Conservation (phyloP, 768 basidiomycete species). For the Pholiota microspora region DNA sequence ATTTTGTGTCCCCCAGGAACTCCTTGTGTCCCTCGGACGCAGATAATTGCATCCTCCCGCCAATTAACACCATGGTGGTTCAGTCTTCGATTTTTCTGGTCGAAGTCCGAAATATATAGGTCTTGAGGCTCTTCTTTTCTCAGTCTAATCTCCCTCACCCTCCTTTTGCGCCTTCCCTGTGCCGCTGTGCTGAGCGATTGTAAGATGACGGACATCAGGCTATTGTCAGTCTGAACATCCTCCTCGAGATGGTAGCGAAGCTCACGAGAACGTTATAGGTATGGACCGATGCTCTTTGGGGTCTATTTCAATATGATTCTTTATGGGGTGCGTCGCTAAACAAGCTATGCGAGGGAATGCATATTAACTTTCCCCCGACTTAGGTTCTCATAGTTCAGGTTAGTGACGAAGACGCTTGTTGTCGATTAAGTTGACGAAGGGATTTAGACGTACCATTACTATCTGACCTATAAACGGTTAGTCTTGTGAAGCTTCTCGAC, state of each 20-base stretch:
- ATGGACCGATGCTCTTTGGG: conserved; percentile 45
- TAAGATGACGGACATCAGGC: conserved; percentile 27
- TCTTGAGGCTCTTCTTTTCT: not conserved
- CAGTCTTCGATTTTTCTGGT: not conserved
- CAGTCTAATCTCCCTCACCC: conserved; percentile 1
- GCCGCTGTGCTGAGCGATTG: conserved; percentile 2
- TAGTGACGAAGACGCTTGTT: not conserved
- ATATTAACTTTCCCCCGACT: not conserved
- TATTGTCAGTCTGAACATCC: conserved; percentile 23
- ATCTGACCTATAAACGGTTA: conserved; percentile 37
- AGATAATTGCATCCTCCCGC: conserved; percentile 2
- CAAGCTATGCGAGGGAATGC: not conserved
- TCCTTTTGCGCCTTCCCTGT: conserved; percentile 4
- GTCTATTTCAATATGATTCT: conserved; percentile 42
- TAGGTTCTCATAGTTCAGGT: conserved; percentile 39
- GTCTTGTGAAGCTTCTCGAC: not conserved
- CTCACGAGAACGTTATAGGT: conserved; percentile 23
- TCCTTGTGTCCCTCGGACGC: conserved; percentile 6
- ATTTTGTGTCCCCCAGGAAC: conserved; percentile 10
- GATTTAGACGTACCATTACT: conserved; percentile 34
- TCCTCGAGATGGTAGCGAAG: not conserved
- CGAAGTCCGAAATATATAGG: not conserved
- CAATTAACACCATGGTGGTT: not conserved
- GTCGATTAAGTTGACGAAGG: not conserved
- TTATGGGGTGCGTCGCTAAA: conserved; percentile 35